Conservation (phyloP, 106 monocot species). For the Apostasia shenzhenica region DNA sequence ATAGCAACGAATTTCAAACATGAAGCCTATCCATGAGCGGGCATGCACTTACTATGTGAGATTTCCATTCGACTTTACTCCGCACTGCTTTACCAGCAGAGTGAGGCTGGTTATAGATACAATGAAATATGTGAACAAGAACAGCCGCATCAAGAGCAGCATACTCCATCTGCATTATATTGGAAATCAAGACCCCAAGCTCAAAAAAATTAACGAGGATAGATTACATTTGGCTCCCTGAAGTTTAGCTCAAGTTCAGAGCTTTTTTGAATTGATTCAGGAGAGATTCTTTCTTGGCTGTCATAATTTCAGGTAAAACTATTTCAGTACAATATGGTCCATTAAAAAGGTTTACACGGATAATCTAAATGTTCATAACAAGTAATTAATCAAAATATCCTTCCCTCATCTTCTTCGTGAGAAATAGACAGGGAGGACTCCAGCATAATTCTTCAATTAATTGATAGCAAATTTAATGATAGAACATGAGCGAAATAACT, state of each 20-base stretch:
- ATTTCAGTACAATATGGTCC: too few relatives aligned
- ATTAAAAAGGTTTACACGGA: too few relatives aligned
- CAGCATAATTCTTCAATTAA: too few relatives aligned
- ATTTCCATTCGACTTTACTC: slow-evolving; percentile 75
- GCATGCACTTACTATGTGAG: slow-evolving; percentile 67
- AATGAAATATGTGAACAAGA: slow-evolving; percentile 82
- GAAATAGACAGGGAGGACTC: too few relatives aligned
- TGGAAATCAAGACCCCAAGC: neutral
- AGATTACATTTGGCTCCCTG: neutral
- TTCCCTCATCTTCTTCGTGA: too few relatives aligned
- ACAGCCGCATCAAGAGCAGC: slow-evolving; percentile 96
- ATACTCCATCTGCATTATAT: slow-evolving; percentile 72
- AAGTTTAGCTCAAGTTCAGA: neutral
- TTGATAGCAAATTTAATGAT: too few relatives aligned
- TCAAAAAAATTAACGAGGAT: neutral
- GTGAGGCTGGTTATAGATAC: slow-evolving; percentile 35
- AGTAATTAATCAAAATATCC: too few relatives aligned
- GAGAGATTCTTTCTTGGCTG: too few relatives aligned
- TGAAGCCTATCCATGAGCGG: neutral
- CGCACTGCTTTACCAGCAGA: slow-evolving; percentile 15
- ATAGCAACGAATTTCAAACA: neutral
- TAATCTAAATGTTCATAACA: too few relatives aligned
- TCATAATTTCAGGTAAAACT: too few relatives aligned
- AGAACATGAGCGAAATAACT: too few relatives aligned
- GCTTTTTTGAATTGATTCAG: too few relatives aligned